These are phyloP conservation scores for Chimonanthus praecox DNA, from an alignment of 164 flowering plant genomes.

Conservation along the genomic window DNA sequence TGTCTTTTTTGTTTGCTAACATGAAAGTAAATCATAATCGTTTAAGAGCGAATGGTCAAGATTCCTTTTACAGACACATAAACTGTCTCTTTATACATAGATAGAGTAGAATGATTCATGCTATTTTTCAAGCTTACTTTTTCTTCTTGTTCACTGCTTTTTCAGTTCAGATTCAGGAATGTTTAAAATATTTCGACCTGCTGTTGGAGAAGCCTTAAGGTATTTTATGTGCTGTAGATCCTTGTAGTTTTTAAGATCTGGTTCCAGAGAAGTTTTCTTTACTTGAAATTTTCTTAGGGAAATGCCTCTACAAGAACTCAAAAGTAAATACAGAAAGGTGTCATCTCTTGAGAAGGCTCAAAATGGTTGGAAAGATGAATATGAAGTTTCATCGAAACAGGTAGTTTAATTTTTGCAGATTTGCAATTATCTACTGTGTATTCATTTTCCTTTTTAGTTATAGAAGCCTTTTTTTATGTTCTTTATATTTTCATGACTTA, in stretches of 20 bases:
- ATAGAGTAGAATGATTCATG: no score
- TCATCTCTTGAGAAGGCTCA: slow-evolving; percentile 71
- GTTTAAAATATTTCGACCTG: slow-evolving; percentile 82
- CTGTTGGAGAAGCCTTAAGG: slow-evolving; percentile 93
- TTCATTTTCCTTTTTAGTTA: no score
- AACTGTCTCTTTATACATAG: no score
- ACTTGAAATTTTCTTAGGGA: slow-evolving; percentile 45
- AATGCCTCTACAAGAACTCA: slow-evolving; percentile 75
- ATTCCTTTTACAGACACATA: no score
- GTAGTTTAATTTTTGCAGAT: slow-evolving; percentile 19
- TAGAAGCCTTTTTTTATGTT: no score
- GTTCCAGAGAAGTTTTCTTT: background rate
- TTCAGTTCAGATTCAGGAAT: slow-evolving; percentile 61
- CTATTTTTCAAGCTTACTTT: background rate
- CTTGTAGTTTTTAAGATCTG: background rate
- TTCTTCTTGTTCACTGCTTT: background rate
- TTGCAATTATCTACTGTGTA: background rate
- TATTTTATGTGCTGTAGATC: slow-evolving; percentile 13
- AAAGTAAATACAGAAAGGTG: slow-evolving; percentile 69
- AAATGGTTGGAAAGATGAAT: slow-evolving; percentile 91
- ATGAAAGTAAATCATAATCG: no score
- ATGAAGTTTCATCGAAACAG: slow-evolving; percentile 84
- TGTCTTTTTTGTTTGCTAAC: no score
- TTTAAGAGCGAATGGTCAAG: no score
- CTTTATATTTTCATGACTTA: no score